phyloP scores from a whole-genome alignment of 2,329 filamentous ascomycete species.

The Xylaria sp. region DNA sequence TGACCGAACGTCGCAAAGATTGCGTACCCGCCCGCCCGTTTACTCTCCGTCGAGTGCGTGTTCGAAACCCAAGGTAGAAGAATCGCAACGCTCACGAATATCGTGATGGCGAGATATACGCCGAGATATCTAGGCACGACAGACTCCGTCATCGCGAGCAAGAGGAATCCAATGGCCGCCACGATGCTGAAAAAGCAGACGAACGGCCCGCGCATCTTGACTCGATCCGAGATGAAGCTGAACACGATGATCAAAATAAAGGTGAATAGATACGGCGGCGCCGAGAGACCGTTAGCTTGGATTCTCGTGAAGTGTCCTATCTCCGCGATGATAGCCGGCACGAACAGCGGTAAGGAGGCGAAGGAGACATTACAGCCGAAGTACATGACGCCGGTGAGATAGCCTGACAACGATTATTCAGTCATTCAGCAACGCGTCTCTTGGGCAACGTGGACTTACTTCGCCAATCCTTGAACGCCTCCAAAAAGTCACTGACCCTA shows the following conservation, averaged over 20 bases:
- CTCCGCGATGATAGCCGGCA: conserved; percentile 33
- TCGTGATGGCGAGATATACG: conserved; percentile 36
- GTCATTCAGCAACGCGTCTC: not conserved
- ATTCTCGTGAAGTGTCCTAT: conserved; percentile 33
- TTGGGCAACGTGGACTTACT: conserved; percentile 8
- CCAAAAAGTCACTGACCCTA: conserved; percentile 16
- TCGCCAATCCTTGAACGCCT: conserved; percentile 23
- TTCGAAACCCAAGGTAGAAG: conserved; percentile 36
- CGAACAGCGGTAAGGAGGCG: conserved; percentile 31
- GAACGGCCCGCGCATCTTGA: conserved; percentile 37
- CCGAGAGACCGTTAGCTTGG: conserved; percentile 35
- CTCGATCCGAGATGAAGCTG: conserved; percentile 34
- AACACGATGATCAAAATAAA: conserved; percentile 36
- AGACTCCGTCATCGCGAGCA: conserved; percentile 34
- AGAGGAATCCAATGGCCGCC: conserved; percentile 37
- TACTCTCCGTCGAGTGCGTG: conserved; percentile 35
- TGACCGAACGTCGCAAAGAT: conserved; percentile 37
- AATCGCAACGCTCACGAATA: conserved; percentile 35
- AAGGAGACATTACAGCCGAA: conserved; percentile 32
- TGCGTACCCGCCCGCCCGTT: conserved; percentile 33
- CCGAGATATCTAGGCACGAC: conserved; percentile 35
- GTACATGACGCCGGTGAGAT: conserved; percentile 35
- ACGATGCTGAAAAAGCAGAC: conserved; percentile 33
- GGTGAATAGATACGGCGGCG: conserved; percentile 38
- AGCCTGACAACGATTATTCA: conserved; percentile 8